A percentile compares a stretch with the other conserved stretches of the same genome.
Conservation (phyloP, 768 basidiomycete genomes). For the Suillus bovinus region DNA sequence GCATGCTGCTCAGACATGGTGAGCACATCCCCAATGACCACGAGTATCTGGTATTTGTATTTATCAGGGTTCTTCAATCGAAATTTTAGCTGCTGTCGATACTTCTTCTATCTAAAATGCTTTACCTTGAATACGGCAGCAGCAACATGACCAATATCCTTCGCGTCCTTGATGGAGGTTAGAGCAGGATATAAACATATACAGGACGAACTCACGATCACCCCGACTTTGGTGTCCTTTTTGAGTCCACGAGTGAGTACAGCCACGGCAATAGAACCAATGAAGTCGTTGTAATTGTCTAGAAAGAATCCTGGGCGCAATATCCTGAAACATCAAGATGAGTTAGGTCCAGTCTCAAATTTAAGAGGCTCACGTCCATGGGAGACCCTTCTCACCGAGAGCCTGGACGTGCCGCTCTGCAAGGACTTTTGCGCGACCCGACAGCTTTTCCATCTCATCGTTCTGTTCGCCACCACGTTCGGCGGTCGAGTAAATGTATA, state of each 20-base stretch:
- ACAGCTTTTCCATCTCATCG: constrained; percentile 30
- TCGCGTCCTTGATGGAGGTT: constrained; percentile 26
- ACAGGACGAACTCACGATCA: constrained; percentile 32
- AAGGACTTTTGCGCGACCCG: constrained; percentile 35
- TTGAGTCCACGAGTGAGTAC: constrained; percentile 37
- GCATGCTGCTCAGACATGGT: constrained; percentile 31
- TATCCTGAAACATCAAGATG: constrained; percentile 26
- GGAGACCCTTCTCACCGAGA: constrained; percentile 31
- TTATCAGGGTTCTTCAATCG: constrained; percentile 28
- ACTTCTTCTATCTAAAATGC: background rate
- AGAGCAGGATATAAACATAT: background rate
- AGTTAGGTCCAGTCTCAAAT: background rate
- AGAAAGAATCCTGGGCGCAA: constrained; percentile 45
- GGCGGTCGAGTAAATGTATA: constrained; percentile 38
- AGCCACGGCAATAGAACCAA: constrained; percentile 37
- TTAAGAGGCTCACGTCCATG: constrained; percentile 38
- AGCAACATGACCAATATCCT: constrained; percentile 38
- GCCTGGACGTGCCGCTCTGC: constrained; percentile 38
- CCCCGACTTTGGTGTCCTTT: constrained; percentile 31
- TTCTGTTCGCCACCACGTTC: constrained; percentile 39
- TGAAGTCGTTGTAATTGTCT: constrained; percentile 40
- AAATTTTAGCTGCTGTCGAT: background rate
- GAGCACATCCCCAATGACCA: constrained; percentile 31
- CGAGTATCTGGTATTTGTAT: constrained; percentile 24
- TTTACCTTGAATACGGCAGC: constrained; percentile 34